A percentile compares a stretch with the other conserved stretches of the same genome.
These are phyloP conservation scores for Chenopodium suecicum DNA, from an alignment of 148 eudicot species.

Conservation along the genomic window DNA sequence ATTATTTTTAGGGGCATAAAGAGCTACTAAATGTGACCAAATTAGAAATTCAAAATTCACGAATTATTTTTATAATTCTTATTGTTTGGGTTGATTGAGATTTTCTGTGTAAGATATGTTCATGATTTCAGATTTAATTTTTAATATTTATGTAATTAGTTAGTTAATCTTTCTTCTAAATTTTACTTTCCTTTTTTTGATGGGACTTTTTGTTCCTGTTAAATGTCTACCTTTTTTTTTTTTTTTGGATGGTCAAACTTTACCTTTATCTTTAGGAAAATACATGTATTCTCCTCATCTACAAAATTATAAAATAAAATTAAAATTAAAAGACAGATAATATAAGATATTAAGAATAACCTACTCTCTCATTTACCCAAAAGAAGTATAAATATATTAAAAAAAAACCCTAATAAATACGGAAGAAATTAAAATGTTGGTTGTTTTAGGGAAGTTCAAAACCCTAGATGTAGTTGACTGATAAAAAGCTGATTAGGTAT, in stretches of 20 bases:
- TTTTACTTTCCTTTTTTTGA: too few species aligned
- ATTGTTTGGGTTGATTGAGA: not conserved
- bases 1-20: not conserved
- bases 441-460: slow-evolving; percentile 5
- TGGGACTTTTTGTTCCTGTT: too few species aligned
- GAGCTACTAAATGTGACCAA: not conserved
- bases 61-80: too few species aligned
- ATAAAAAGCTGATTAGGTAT: not conserved
- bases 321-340: not conserved
- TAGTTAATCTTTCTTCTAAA: too few species aligned
- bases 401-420: not conserved
- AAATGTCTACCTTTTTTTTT: not conserved
- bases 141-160: too few species aligned
- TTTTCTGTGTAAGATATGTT: not conserved
- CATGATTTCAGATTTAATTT: not conserved
- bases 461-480: slow-evolving; percentile 12
- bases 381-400: not conserved
- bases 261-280: not conserved
- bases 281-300: too few species aligned
- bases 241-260: not conserved
- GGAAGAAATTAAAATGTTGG: not conserved
- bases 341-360: not conserved
- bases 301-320: too few species aligned
- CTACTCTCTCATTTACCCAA: not conserved
- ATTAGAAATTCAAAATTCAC: not conserved